Evolutionary conservation across 352 stramenopile genomes (phyloP).

Genomic region (Phytophthora niederhauseri): DNA sequence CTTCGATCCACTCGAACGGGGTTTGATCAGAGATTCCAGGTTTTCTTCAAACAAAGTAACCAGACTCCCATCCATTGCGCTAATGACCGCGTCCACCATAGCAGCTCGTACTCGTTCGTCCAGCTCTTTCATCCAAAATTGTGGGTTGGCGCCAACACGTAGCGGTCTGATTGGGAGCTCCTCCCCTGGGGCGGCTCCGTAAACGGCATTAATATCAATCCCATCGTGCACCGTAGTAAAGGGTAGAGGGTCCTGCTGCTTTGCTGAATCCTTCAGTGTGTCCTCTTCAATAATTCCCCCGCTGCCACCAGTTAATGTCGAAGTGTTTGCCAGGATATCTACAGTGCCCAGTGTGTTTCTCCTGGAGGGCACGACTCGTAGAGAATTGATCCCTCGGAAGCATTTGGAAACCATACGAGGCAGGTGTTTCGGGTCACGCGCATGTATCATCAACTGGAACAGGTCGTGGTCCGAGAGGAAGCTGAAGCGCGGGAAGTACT

Average conservation of each 20-base stretch:
- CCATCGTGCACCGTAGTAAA: slow-evolving; percentile 16
- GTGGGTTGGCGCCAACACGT: slow-evolving; percentile 46
- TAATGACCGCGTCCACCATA: slow-evolving; percentile 42
- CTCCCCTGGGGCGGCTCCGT: slow-evolving; percentile 36
- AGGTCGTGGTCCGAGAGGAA: slow-evolving; percentile 72
- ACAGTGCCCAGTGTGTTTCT: slow-evolving; percentile 7
- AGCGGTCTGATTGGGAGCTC: slow-evolving; percentile 47
- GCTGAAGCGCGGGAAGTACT: slow-evolving; percentile 60
- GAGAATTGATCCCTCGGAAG: slow-evolving; percentile 46
- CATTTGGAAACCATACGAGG: slow-evolving; percentile 56
- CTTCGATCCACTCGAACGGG: slow-evolving; percentile 15
- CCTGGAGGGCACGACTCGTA: slow-evolving; percentile 29
- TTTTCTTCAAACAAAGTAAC: slow-evolving; percentile 50
- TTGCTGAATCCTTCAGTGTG: background rate
- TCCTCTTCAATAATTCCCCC: background rate
- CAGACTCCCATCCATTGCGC: slow-evolving; percentile 46
- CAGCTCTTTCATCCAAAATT: slow-evolving; percentile 79
- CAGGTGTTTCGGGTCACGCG: slow-evolving; percentile 40
- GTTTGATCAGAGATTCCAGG: slow-evolving; percentile 44
- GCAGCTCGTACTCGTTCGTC: slow-evolving; percentile 41
- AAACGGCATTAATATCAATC: slow-evolving; percentile 52
- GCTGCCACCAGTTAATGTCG: slow-evolving; percentile 1
- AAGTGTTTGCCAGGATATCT: slow-evolving; percentile 5
- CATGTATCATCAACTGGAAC: slow-evolving; percentile 57
- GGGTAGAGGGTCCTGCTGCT: background rate